Conservation (phyloP, 2,329 filamentous ascomycete species). For the Plectosphaerella cucumerina region DNA sequence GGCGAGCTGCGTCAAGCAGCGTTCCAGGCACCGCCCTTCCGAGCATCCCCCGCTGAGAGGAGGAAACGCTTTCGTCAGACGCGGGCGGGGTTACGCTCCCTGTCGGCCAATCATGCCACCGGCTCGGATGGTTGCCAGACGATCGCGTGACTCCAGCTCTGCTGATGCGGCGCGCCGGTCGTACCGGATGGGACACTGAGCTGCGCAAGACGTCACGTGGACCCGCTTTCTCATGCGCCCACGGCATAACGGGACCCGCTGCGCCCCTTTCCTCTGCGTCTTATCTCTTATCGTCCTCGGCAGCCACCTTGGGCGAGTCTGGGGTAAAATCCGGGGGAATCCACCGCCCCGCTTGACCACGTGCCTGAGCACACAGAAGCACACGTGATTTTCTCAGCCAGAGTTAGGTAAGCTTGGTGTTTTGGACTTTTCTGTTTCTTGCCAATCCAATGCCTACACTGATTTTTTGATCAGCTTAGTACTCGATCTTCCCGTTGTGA, state of each 20-base stretch:
- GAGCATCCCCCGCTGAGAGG: neutral
- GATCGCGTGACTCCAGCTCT: constrained; percentile 8
- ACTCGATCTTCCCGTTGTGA: too few species aligned
- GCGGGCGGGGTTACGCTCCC: constrained; percentile 36
- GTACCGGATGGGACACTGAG: neutral
- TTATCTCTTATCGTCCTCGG: neutral
- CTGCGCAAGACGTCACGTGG: constrained; percentile 1
- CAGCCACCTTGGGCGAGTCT: constrained; percentile 2
- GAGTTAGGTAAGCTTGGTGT: too few species aligned
- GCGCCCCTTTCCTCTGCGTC: constrained; percentile 1
- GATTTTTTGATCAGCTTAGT: too few species aligned
- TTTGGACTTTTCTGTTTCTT: too few species aligned
- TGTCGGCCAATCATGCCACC: constrained; percentile 3
- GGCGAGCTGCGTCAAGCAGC: neutral
- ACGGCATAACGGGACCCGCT: neutral
- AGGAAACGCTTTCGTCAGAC: constrained; percentile 32
- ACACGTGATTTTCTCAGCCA: too few species aligned
- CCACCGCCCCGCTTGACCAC: neutral
- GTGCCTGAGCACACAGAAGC: too few species aligned
- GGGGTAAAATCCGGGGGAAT: constrained; percentile 28
- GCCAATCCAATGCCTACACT: too few species aligned
- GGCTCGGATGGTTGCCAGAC: constrained; percentile 2
- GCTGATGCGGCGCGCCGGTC: neutral
- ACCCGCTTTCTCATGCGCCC: neutral
- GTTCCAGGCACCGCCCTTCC: neutral